Base-by-base conservation (phyloP, 345 rosid species). In the Arabidopsis thaliana region DNA sequence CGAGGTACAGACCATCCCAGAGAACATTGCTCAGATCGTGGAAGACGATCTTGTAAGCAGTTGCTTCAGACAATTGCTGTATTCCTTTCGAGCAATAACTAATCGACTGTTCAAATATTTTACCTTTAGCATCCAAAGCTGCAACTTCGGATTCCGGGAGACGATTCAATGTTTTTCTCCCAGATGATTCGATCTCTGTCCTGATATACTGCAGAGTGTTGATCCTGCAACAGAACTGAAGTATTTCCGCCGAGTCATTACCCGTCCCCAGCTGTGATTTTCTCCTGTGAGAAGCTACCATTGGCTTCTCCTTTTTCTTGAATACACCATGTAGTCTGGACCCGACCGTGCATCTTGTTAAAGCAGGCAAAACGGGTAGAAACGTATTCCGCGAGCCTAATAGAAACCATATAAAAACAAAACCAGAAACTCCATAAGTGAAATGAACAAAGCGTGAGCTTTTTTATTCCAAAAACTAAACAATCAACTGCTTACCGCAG, bases 11-110 rank as follows among this genome's bases (percentile, higher is more conserved):
- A 56, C 96, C 88, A 32, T 92, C 97, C 93, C 90, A 95, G 6
- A 95, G 85, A 69, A 83, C 90, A 76, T 85, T 84, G 78, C 90
- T 88, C 45, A 92, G 77, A 69, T 95, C 97, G 56, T 87, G 93
- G 81, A 90, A 95, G 61, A 95, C 72, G 10, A 92, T 80, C 80
- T 86, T 90, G 78, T 95, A 95, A 14, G 93, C 96, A 38, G 84
- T 79, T 49, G 90, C 86, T 85, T 89, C 94, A 24, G 89, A 85
- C 48, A 95, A 83, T 73, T 88, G 96, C 65, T 86, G 85, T 62
- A 95, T 85, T 68, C 93, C 98, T 83, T 90, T 91, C 8, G 84
- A 77, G 59, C 97, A 95, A 69, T 89, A 80, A 63, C 81, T 68
- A 13, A 85, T 82, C n/a, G 98, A 79, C 28, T 85, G 88, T 73